Evolutionary conservation across 2,329 filamentous ascomycete species (phyloP).

Genomic region (Verticillium tricorpus): DNA sequence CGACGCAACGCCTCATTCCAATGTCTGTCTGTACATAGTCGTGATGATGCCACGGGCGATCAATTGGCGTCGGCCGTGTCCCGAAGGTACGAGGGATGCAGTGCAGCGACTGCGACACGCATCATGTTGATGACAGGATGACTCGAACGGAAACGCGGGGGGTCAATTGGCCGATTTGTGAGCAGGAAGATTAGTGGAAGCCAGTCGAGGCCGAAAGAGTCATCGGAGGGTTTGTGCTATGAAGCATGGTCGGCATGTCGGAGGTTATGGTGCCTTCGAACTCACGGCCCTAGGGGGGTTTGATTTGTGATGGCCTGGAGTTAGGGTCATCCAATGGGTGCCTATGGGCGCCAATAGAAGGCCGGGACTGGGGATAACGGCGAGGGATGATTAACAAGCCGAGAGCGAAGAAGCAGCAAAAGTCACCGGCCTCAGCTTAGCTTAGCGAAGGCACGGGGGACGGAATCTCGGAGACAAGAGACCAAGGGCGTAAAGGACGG

Average conservation of each 20-base stretch:
- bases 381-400: background rate
- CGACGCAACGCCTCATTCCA: background rate
- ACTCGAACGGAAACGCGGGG: background rate
- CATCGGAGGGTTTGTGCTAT: background rate
- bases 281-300: background rate
- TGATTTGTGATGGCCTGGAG: slow-evolving; percentile 3
- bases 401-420: background rate
- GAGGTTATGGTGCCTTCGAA: too few relatives aligned
- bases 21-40: background rate
- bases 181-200: slow-evolving; percentile 1
- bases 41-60: background rate
- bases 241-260: too few relatives aligned
- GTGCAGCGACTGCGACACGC: too few relatives aligned
- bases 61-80: background rate
- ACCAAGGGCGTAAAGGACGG: background rate
- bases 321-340: background rate
- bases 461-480: background rate
- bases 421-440: background rate
- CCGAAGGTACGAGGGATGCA: too few relatives aligned
- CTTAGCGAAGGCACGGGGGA: background rate
- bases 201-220: background rate
- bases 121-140: background rate
- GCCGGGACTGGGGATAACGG: background rate
- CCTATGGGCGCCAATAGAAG: background rate
- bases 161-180: slow-evolving; percentile 2